These are phyloP conservation scores for Ballota nigra DNA, from an alignment of 257 asterid species.

Conservation along the genomic window DNA sequence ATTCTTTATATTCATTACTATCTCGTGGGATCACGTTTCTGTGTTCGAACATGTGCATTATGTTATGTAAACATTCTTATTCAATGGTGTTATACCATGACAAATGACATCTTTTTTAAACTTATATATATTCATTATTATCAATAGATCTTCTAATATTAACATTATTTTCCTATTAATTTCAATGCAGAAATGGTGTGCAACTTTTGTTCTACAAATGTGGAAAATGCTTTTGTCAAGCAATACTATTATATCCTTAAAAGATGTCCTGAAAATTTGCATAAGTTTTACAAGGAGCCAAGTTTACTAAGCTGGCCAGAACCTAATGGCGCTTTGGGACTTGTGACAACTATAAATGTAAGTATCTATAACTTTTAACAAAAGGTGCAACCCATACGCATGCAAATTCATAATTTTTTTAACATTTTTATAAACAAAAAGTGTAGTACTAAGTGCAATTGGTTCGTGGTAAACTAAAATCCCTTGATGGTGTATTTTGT, in stretches of 20 bases:
- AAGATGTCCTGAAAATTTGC: constrained; percentile 31
- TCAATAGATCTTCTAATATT: not conserved
- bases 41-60: too few relatives aligned
- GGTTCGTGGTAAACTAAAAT: too few relatives aligned
- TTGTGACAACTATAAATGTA: constrained; percentile 42
- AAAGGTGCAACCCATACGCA: too few relatives aligned
- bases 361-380: not conserved
- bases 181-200: constrained; percentile 44
- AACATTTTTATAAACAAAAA: too few relatives aligned
- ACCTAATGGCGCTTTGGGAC: constrained; percentile 31
- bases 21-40: too few relatives aligned
- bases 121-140: not conserved
- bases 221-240: constrained; percentile 37
- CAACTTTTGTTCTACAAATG: constrained; percentile 15
- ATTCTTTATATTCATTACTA: too few relatives aligned
- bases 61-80: too few relatives aligned
- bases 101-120: too few relatives aligned
- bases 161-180: not conserved
- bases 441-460: too few relatives aligned
- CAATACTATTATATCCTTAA: constrained; percentile 45
- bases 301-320: constrained; percentile 48
- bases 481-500: too few relatives aligned
- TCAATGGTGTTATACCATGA: too few relatives aligned
- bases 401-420: not conserved
- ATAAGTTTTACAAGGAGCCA: constrained; percentile 46